A percentile compares a stretch with the other conserved stretches of the same genome.
Conservation (phyloP, 2,329 filamentous ascomycete species). For the Dendryphion nanum region DNA sequence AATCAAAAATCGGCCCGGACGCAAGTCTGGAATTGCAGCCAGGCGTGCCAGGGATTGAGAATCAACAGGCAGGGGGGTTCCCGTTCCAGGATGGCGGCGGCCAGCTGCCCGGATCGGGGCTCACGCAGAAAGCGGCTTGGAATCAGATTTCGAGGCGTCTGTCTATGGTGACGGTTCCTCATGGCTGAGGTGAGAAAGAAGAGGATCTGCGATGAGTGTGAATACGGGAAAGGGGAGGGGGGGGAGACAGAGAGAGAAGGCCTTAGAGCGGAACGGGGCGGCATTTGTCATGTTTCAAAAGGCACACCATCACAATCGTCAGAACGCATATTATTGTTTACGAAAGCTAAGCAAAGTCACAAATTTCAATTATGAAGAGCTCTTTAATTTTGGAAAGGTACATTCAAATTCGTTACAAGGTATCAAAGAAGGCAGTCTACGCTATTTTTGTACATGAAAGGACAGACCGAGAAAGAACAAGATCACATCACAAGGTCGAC, state of each 20-base stretch:
- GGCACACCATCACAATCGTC: too few species aligned
- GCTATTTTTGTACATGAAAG: too few species aligned
- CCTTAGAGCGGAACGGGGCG: too few species aligned
- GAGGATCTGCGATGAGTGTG: too few species aligned
- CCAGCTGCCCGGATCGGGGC: conserved; percentile 5
- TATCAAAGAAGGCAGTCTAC: background rate
- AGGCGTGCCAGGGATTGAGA: conserved; percentile 2
- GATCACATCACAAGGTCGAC: background rate
- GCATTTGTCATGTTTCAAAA: too few species aligned
- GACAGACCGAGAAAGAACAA: too few species aligned
- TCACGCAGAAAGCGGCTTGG: conserved; percentile 26
- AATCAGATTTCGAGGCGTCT: conserved; percentile 34
- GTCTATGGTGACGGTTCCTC: conserved; percentile 20
- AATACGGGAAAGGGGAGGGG: too few species aligned
- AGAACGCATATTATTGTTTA: too few species aligned
- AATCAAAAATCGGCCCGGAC: conserved; percentile 30
- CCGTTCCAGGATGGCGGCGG: background rate
- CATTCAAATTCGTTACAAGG: background rate
- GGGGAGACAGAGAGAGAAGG: too few species aligned
- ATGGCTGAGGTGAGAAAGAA: too few species aligned
- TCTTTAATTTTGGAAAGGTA: background rate
- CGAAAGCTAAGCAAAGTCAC: too few species aligned
- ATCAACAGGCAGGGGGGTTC: background rate
- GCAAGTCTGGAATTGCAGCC: conserved; percentile 2
- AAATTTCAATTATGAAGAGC: too few species aligned